These are phyloP conservation scores for Wakefieldia striispora DNA, from an alignment of 768 basidiomycete genomes.

Conservation along the genomic window DNA sequence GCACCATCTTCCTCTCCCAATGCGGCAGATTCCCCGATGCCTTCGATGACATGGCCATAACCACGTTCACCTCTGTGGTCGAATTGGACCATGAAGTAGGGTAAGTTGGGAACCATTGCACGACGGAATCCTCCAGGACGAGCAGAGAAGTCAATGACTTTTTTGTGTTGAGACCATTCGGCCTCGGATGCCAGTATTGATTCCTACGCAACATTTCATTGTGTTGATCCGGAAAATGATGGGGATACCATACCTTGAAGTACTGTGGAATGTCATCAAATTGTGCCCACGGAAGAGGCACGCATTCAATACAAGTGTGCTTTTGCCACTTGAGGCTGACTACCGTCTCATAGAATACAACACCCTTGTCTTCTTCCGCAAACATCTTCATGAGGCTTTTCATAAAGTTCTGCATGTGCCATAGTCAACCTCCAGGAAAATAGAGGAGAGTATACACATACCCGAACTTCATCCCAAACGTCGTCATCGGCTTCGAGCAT, in stretches of 20 bases:
- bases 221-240: not conserved
- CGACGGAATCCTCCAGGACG: conserved; percentile 92
- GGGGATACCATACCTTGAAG: conserved; percentile 62
- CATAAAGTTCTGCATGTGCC: conserved; percentile 57
- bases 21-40: conserved; percentile 61
- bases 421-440: not conserved
- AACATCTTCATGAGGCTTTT: conserved; percentile 97
- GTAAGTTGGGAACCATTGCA: conserved; percentile 93
- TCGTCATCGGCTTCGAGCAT: conserved; percentile 96
- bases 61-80: conserved; percentile 98
- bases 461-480: conserved; percentile 95
- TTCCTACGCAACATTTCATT: conserved; percentile 52
- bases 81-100: conserved; percentile 99
- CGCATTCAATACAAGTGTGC: conserved; percentile 91
- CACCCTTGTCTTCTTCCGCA: conserved; percentile 88
- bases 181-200: conserved; percentile 89
- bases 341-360: conserved; percentile 94
- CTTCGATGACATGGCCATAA: conserved; percentile 98
- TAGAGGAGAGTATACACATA: conserved; percentile 41
- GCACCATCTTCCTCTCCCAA: conserved; percentile 63
- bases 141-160: conserved; percentile 89
- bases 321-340: conserved; percentile 81
- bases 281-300: conserved; percentile 87
- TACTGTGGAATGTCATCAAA: conserved; percentile 89
- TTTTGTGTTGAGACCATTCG: conserved; percentile 99